Conservation (phyloP, 1,284 basidiomycete species). For the Kwoniella shivajii region DNA sequence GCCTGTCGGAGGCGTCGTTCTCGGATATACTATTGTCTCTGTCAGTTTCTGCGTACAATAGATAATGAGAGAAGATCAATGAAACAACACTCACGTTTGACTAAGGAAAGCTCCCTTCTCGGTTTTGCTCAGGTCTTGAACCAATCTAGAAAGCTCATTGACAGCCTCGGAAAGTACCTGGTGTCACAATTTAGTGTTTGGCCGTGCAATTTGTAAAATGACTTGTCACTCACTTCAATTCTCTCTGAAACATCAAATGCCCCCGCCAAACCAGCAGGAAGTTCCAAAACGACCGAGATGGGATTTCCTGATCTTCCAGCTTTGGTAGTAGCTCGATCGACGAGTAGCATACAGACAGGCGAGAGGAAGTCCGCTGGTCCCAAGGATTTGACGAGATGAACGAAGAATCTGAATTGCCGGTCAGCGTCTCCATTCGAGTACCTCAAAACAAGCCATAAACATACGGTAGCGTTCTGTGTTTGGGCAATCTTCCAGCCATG, state of each 20-base stretch:
- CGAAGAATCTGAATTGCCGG: slow-evolving; percentile 68
- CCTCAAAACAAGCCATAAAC: slow-evolving; percentile 13
- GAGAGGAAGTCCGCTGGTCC: slow-evolving; percentile 80
- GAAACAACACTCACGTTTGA: slow-evolving; percentile 29
- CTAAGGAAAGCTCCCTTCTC: slow-evolving; percentile 49
- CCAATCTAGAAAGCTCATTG: slow-evolving; percentile 66
- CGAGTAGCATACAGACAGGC: slow-evolving; percentile 80
- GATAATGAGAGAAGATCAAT: slow-evolving; percentile 4
- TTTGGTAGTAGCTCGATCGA: slow-evolving; percentile 75
- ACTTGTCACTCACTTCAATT: slow-evolving; percentile 60
- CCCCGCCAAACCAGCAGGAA: slow-evolving; percentile 62
- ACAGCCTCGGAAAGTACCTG: slow-evolving; percentile 70
- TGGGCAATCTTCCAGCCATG: slow-evolving; percentile 54
- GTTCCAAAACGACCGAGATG: slow-evolving; percentile 61
- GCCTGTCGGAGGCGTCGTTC: slow-evolving; percentile 26
- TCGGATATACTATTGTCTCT: slow-evolving; percentile 23
- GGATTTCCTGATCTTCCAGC: slow-evolving; percentile 36
- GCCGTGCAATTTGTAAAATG: not conserved
- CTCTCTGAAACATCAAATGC: slow-evolving; percentile 68
- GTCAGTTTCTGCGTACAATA: not conserved
- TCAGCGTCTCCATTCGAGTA: not conserved
- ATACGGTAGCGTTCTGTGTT: slow-evolving; percentile 52
- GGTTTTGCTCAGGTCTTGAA: slow-evolving; percentile 53
- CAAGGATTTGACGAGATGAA: slow-evolving; percentile 83
- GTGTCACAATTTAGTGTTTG: not conserved